Base-by-base conservation (phyloP, 1,284 basidiomycete species). In the Puccinia horiana region DNA sequence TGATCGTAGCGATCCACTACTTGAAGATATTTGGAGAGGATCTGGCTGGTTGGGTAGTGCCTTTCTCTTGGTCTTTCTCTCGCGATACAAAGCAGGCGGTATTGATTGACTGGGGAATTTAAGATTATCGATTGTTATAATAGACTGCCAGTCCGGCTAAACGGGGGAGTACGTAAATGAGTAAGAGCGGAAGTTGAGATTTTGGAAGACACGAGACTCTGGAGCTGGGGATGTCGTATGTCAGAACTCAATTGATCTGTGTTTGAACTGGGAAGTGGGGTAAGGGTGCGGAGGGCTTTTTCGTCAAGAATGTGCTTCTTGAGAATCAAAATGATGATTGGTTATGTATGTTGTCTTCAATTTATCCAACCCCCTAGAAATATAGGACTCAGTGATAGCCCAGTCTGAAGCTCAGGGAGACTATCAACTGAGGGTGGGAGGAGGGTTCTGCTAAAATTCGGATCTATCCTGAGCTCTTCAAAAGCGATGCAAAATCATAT, bases 191-290 rank as follows among this genome's bases (percentile, higher is more conserved):
- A 67, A 67, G 37, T 42, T 16, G 63, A 67, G 40, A 67, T 42
- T 67, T 40, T 42, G 61, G 61, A 65, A 65, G 35, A 65, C 35
- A 65, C 35, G 61, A 67, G 63, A 67, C 63, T 67, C 40, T 20
- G 63, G 37, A 67, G 63, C 37, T 42, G 63, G 40, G 63, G 63
- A 67, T 67, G 63, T 67, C 40, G 63, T 44, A 42, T 42, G 63
- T 42, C 63, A 67, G 35, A 67, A 67, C 40, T 67, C 63, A 42
- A 67, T 67, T 67, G 63, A 67, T 67, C 61, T 65, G 40, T n/a
- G n/a, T n/a, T 44, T 67, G 63, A 67, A 67, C 63, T 42, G 37
- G 18, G 63, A 44, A 42, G 63, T n/a, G 63, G 63, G 63, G 35
- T 42, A 67, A 67, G 63, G 63, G 63, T 42, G 2, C 40, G n/a